Evolutionary conservation across 2,329 filamentous ascomycete species (phyloP).

Genomic region (Hymenoscyphus linearis): DNA sequence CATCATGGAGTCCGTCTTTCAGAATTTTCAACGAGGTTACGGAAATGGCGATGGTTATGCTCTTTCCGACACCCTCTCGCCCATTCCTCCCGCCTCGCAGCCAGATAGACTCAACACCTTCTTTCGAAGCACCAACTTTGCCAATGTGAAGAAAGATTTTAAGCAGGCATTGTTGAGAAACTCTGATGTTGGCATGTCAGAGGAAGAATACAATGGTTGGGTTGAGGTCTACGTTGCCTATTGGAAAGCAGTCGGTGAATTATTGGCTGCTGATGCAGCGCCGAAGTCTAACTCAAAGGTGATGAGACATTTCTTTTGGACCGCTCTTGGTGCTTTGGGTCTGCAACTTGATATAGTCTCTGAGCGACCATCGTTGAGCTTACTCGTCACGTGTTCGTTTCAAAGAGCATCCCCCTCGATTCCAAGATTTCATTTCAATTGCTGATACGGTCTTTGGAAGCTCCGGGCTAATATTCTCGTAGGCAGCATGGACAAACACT

Average conservation of each 20-base stretch:
- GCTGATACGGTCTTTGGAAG: neutral
- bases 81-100: conserved; percentile 57
- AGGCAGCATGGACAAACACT: conserved; percentile 60
- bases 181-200: conserved; percentile 28
- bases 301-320: neutral
- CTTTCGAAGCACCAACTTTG: conserved; percentile 64
- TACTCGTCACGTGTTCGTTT: neutral
- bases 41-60: conserved; percentile 60
- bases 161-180: conserved; percentile 64
- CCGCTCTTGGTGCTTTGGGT: neutral
- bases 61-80: conserved; percentile 70
- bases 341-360: neutral
- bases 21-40: conserved; percentile 68
- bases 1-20: conserved; percentile 68
- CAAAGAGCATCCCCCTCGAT: neutral
- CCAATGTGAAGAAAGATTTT: conserved; percentile 57
- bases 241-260: conserved; percentile 74
- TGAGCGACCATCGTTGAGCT: neutral
- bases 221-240: conserved; percentile 76
- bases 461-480: conserved; percentile 3
- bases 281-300: conserved; percentile 28
- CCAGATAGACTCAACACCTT: conserved; percentile 64
- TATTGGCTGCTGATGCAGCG: conserved; percentile 60
- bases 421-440: neutral
- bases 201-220: conserved; percentile 73